Base-by-base conservation (phyloP, 2,329 filamentous ascomycete genomes). In the Colletotrichum sansevieriae region DNA sequence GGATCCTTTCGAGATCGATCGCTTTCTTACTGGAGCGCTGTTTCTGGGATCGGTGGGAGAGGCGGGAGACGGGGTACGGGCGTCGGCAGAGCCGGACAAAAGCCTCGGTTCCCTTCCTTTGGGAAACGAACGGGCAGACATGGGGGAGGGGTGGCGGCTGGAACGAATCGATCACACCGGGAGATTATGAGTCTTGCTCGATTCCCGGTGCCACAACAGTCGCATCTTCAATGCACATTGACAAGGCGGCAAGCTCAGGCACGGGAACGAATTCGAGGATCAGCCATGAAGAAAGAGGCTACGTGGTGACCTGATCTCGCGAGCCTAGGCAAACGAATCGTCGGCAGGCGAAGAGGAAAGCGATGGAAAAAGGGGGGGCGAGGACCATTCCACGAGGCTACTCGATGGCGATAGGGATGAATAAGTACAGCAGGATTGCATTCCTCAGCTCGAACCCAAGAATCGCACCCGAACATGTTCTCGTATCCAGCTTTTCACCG, bases 281-380 rank as follows among this genome's bases (percentile, higher is more conserved):
- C 20, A 39, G 43, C 61, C 22, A 22, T n/a, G n/a, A 13, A 15
- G 61, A 64, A 13, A 15, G 61, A 64, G 43, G 61, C 61, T 7
- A n/a, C 11, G n/a, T 20, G 20, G 35, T 25, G 15, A 44, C 22
- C 20, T 11, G 18, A n/a, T 33, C 4, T 11, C 29, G 20, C 8
- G 25, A 15, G n/a, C n/a, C n/a, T n/a, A n/a, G n/a, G n/a, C n/a
- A n/a, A n/a, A n/a, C n/a, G n/a, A n/a, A n/a, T n/a, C n/a, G n/a
- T n/a, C n/a, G n/a, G n/a, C n/a, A n/a, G n/a, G n/a, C n/a, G n/a
- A n/a, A n/a, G n/a, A n/a, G n/a, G n/a, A n/a, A n/a, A n/a, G n/a
- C n/a, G n/a, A n/a, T n/a, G n/a, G n/a, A n/a, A n/a, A n/a, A n/a
- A n/a, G n/a, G n/a, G n/a, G n/a, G n/a, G n/a, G n/a, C n/a, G n/a